Evolutionary conservation across 2,329 filamentous ascomycete species (phyloP), one percentile per base, ranked within the genome.

Genomic region (Lasiodiplodia sp.): DNA sequence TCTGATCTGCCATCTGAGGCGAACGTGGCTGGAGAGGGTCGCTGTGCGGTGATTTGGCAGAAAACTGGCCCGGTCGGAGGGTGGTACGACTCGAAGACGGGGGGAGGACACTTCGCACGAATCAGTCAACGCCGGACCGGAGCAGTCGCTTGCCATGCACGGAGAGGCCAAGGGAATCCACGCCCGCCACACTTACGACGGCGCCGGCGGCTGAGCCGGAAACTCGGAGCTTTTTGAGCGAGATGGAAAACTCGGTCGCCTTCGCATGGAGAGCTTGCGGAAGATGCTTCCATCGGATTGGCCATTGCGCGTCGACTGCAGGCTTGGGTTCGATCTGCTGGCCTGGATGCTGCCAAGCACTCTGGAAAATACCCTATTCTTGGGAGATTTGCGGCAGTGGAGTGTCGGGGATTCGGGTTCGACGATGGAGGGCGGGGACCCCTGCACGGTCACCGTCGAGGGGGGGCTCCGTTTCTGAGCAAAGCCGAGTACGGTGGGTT

Each of bases 141-240:
- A 6, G n/a, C 31, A 34, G 7, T 34, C 31, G 21, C 34, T 44
- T n/a, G 8, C 16, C 2, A 47, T 62, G 57, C 57, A 25, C 23
- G 31, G 14, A 31, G 34, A 44, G 44, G 16, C 31, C 51, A 25
- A 10, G 40, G 58, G 28, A 37, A 44, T 31, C 21, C n/a, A 51
- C 25, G 25, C 34, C 18, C 25, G 51, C 28, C 21, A 37, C 28
- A 66, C 63, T 56, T 66, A 66, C 63, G 63, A 56, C 31, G 63
- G 34, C 51, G 47, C 70, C 68, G 56, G 73, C 69, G 69, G 73
- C 74, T 31, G 73, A 70, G 62, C 73, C 68, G 69, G 73, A 40
- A 75, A 68, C 53, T 77, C 74, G 37, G 75, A 76, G 70, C 75
- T 78, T 38, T 71, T 73, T 11, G 71, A 66, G 34, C 74, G 71